A percentile compares a stretch with the other conserved stretches of the same genome.
These are phyloP conservation scores for Calonectria leucothoes DNA, from an alignment of 2,329 filamentous ascomycete species.

Conservation along the genomic window DNA sequence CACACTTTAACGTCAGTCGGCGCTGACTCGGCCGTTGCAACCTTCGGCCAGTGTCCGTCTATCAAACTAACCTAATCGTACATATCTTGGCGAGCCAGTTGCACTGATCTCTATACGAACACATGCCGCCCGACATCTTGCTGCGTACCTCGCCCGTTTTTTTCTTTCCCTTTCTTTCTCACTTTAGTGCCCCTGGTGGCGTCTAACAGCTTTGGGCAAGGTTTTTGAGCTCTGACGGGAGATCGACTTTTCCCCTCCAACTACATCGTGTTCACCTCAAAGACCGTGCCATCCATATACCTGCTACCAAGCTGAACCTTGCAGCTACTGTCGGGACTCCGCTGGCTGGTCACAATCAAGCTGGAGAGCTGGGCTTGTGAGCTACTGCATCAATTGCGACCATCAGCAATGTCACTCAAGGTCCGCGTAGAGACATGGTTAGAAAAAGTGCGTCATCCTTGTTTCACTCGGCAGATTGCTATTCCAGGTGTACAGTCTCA, in stretches of 20 bases:
- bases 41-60: constrained; percentile 14
- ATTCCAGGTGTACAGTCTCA: constrained; percentile 5
- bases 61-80: constrained; percentile 3
- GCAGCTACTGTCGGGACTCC: background rate
- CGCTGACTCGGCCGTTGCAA: background rate
- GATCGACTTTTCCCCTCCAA: background rate
- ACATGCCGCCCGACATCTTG: background rate
- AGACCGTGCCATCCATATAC: constrained; percentile 9
- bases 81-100: background rate
- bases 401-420: background rate
- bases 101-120: background rate
- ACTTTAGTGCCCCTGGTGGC: background rate
- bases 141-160: background rate
- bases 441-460: constrained; percentile 31
- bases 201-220: background rate
- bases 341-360: background rate
- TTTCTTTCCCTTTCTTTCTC: background rate
- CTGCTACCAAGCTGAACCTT: constrained; percentile 1
- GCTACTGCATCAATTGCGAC: background rate
- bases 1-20: background rate
- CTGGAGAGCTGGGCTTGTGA: background rate
- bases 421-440: background rate
- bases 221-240: constrained; percentile 4
- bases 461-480: constrained; percentile 27
- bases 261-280: background rate